Evolutionary conservation across 768 basidiomycete species (phyloP).

Genomic region (Mycena rebaudengoi): DNA sequence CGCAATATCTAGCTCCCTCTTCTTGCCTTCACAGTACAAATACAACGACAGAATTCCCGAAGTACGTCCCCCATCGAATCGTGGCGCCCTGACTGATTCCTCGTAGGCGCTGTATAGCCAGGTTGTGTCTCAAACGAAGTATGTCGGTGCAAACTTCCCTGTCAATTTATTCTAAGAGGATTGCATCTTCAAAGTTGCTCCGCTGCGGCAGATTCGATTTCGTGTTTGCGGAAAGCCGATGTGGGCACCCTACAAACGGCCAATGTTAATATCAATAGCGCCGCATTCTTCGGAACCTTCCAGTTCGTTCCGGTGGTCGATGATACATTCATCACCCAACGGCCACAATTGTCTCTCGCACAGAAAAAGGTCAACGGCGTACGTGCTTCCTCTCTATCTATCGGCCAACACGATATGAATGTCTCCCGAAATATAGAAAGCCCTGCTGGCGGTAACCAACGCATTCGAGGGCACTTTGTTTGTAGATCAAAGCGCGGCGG

Average conservation of each 20-base stretch:
- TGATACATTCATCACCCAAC: constrained; percentile 40
- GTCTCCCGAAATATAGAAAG: constrained; percentile 24
- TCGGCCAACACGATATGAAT: no score
- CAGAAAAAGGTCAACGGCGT: constrained; percentile 37
- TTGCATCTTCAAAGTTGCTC: background rate
- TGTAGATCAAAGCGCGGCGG: constrained; percentile 21
- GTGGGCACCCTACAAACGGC: constrained; percentile 26
- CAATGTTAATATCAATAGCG: constrained; percentile 27
- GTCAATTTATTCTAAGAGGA: background rate
- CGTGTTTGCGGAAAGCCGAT: constrained; percentile 36
- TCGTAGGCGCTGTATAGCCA: background rate
- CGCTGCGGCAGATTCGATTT: constrained; percentile 14
- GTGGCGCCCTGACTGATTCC: background rate
- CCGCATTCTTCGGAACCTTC: constrained; percentile 35
- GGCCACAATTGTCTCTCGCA: constrained; percentile 35
- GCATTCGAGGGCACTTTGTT: constrained; percentile 37
- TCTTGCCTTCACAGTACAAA: background rate
- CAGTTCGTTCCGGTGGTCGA: constrained; percentile 40
- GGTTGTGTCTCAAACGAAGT: background rate
- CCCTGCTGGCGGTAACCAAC: constrained; percentile 31
- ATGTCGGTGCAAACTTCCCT: background rate
- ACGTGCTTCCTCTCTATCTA: no score
- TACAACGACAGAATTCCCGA: constrained; percentile 3
- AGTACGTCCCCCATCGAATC: background rate
- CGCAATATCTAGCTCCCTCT: background rate